These are phyloP conservation scores for Kodamaea ohmeri DNA, from an alignment of 1,139 yeast species.

Conservation along the genomic window DNA sequence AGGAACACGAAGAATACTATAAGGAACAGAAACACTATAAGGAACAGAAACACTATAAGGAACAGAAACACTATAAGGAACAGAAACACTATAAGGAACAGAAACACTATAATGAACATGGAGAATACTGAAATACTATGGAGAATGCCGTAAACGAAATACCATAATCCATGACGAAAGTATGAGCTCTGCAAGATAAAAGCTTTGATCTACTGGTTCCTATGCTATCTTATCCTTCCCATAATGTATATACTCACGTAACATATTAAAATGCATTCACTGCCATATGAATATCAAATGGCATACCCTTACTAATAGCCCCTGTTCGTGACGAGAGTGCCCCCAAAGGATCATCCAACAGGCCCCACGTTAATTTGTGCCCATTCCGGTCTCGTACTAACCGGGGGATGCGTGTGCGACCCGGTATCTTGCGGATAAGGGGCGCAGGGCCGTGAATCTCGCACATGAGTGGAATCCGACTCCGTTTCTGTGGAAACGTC, in stretches of 20 bases:
- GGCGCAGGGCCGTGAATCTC: slow-evolving; percentile 3
- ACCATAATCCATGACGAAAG: no score
- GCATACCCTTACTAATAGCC: slow-evolving; percentile 6
- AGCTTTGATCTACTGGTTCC: no score
- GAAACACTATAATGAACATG: no score
- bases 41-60: no score
- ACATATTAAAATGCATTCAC: slow-evolving; percentile 4
- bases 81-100: no score
- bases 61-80: no score
- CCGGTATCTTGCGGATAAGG: slow-evolving; percentile 6
- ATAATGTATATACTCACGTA: background rate
- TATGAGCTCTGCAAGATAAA: no score
- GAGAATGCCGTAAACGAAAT: no score
- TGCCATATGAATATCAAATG: slow-evolving; percentile 6
- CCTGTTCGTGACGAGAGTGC: slow-evolving; percentile 8
- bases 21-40: no score
- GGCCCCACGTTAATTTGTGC: slow-evolving; percentile 10
- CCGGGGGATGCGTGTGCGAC: slow-evolving; percentile 9
- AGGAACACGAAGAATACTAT: background rate
- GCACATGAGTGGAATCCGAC: slow-evolving; percentile 9
- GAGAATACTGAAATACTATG: no score
- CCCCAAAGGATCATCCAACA: slow-evolving; percentile 9
- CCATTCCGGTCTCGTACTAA: slow-evolving; percentile 3
- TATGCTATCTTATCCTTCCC: no score
- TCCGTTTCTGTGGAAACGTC: slow-evolving; percentile 6